These are phyloP conservation scores for Escovopsis sp. DNA, from an alignment of 2,329 filamentous ascomycete species.

Conservation along the genomic window DNA sequence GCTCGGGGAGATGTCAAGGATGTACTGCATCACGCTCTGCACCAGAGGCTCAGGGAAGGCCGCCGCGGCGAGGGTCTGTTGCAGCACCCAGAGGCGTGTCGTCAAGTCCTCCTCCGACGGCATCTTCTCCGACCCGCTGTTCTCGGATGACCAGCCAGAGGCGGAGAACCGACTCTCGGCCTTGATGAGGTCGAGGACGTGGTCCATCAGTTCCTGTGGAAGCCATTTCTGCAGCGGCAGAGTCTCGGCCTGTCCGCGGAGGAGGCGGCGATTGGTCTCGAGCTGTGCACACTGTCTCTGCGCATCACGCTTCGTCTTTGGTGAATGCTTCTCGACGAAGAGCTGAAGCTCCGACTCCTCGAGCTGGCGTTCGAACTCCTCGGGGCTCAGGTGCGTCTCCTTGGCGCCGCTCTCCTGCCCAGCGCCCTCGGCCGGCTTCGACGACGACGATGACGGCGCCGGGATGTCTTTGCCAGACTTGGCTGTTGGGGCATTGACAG, in stretches of 20 bases:
- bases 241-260: slow-evolving; percentile 62
- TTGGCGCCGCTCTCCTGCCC: slow-evolving; percentile 3
- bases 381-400: slow-evolving; percentile 50
- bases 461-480: slow-evolving; percentile 12
- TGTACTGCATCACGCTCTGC: slow-evolving; percentile 46
- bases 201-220: slow-evolving; percentile 59
- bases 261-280: slow-evolving; percentile 70
- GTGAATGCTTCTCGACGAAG: slow-evolving; percentile 68
- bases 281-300: slow-evolving; percentile 60
- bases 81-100: slow-evolving; percentile 70
- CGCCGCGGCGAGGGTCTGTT: slow-evolving; percentile 52
- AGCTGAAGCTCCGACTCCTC: slow-evolving; percentile 83
- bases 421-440: background rate
- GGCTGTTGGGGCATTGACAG: slow-evolving; percentile 17
- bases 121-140: slow-evolving; percentile 31
- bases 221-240: slow-evolving; percentile 67
- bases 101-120: slow-evolving; percentile 62
- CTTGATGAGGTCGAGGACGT: slow-evolving; percentile 58
- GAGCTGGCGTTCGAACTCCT: slow-evolving; percentile 79
- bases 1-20: slow-evolving; percentile 51
- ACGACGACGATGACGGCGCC: slow-evolving; percentile 3
- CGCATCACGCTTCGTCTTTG: slow-evolving; percentile 66
- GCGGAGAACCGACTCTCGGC: slow-evolving; percentile 45
- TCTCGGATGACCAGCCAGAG: slow-evolving; percentile 33
- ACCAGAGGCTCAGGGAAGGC: slow-evolving; percentile 53